These are phyloP conservation scores for Debaryomyces tyrocola DNA, from an alignment of 805 yeast genomes.

Conservation along the genomic window DNA sequence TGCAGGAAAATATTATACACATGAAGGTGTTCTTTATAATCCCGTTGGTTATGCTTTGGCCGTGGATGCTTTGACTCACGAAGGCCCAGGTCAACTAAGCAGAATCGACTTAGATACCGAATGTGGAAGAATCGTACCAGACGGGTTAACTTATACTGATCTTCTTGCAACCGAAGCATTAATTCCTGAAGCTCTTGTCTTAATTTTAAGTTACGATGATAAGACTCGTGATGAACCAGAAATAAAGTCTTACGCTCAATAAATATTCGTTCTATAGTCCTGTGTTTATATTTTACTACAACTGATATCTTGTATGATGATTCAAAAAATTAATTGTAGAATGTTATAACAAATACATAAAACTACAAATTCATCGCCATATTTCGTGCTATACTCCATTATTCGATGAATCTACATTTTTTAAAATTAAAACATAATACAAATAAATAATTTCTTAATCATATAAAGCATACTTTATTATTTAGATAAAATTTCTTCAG, in stretches of 20 bases:
- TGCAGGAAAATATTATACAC: conserved; percentile 3
- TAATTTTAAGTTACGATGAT: background rate
- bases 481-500: conserved; percentile 21
- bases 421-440: too few species aligned
- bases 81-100: background rate
- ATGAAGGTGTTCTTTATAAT: conserved; percentile 2
- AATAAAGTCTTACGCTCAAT: background rate
- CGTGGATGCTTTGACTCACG: conserved; percentile 2
- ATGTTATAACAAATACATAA: too few species aligned
- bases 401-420: too few species aligned
- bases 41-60: conserved; percentile 4
- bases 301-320: too few species aligned
- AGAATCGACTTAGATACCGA: conserved; percentile 2
- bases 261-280: background rate
- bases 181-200: background rate
- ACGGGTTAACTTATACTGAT: conserved; percentile 1
- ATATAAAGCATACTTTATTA: background rate
- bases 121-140: conserved; percentile 1
- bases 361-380: too few species aligned
- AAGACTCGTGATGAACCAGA: conserved; percentile 1
- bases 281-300: too few species aligned
- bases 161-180: conserved; percentile 1
- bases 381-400: too few species aligned
- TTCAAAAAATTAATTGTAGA: too few species aligned
- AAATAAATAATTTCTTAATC: too few species aligned